Evolutionary conservation across 257 asterid species (phyloP).

Genomic region (Rauvolfia tetraphylla): DNA sequence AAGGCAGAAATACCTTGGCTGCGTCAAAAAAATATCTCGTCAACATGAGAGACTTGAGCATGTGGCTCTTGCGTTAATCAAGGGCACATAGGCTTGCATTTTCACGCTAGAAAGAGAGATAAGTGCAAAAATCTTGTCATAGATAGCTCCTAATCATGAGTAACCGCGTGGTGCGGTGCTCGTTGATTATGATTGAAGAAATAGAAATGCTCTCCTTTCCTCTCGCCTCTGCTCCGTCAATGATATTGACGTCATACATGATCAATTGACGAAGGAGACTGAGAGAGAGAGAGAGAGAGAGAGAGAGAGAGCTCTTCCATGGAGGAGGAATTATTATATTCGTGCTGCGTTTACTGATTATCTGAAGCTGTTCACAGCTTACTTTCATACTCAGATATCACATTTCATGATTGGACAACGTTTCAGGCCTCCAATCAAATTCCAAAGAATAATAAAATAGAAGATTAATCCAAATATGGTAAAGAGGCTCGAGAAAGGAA

Average conservation of each 20-base stretch:
- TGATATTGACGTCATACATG: background rate
- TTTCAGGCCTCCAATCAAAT: background rate
- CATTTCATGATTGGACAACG: background rate
- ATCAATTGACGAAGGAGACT: too few species aligned
- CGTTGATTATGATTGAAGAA: background rate
- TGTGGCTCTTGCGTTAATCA: constrained; percentile 17
- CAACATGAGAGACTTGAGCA: background rate
- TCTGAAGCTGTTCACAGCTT: constrained; percentile 19
- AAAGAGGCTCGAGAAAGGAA: background rate
- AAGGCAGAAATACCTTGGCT: constrained; percentile 19
- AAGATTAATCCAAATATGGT: background rate
- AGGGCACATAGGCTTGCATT: background rate
- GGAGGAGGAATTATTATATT: background rate
- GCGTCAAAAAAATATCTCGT: background rate
- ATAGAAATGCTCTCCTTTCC: background rate
- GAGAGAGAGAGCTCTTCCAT: background rate
- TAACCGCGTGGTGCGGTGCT: background rate
- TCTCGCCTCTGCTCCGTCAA: background rate
- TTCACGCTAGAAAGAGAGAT: background rate
- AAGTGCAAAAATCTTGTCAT: background rate
- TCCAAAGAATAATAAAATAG: background rate
- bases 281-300: background rate
- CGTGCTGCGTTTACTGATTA: constrained; percentile 1
- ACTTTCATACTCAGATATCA: constrained; percentile 11
- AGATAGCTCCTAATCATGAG: constrained; percentile 6